These are phyloP conservation scores for Aspergillus avenaceus DNA, from an alignment of 495 filamentous ascomycete genomes.

Conservation along the genomic window DNA sequence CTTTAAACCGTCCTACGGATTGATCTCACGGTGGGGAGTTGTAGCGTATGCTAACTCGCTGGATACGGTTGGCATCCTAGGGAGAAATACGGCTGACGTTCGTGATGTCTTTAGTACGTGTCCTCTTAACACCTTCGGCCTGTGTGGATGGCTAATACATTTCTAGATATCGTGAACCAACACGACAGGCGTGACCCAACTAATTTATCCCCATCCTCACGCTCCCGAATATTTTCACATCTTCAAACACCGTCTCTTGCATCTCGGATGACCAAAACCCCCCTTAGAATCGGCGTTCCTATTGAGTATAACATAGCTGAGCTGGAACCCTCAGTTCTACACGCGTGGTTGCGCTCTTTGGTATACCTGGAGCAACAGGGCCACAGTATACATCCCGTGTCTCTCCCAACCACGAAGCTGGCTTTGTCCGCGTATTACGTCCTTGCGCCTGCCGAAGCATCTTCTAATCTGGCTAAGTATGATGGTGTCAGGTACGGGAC, in stretches of 20 bases:
- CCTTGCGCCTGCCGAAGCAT: constrained; percentile 90
- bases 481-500: constrained; percentile 89
- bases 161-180: constrained; percentile 44
- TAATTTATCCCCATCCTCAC: constrained; percentile 50
- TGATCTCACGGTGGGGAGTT: constrained; percentile 83
- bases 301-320: constrained; percentile 85
- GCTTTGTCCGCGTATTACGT: constrained; percentile 94
- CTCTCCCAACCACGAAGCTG: constrained; percentile 77
- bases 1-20: constrained; percentile 89
- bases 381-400: constrained; percentile 67
- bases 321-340: constrained; percentile 62
- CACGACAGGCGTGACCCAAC: constrained; percentile 79
- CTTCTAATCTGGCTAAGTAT: constrained; percentile 96
- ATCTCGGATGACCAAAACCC: constrained; percentile 22
- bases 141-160: constrained; percentile 1
- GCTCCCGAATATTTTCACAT: constrained; percentile 36
- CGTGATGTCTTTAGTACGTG: constrained; percentile 52
- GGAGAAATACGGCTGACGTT: constrained; percentile 43
- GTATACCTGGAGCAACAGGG: constrained; percentile 53
- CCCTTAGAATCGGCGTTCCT: constrained; percentile 68
- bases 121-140: not conserved
- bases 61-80: constrained; percentile 87
- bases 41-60: constrained; percentile 93
- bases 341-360: constrained; percentile 63
- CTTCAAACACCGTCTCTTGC: constrained; percentile 22